Evolutionary conservation across 108 stramenopile species (phyloP), one percentile per base, ranked within the genome.

Genomic region (Pseudonitzschia multistriata): DNA sequence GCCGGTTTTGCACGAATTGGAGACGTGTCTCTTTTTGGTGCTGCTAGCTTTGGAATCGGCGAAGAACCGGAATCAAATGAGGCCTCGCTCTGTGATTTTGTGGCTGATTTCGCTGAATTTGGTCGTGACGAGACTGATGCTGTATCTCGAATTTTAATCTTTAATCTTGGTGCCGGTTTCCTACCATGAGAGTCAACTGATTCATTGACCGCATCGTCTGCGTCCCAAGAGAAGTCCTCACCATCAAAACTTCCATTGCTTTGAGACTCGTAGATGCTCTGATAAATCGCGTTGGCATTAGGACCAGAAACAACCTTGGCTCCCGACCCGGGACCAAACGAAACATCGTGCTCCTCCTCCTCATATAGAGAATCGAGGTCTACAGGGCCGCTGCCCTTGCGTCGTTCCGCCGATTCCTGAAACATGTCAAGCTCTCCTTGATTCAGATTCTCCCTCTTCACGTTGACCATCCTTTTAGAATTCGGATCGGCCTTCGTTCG

Each of bases 281-380:
- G 57, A 33, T 59, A 59, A 30, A 59, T 33, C 28, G 33, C 31
- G 34, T 59, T 59, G 24, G 57, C 57, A 33, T 30, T 14, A 3
- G 31, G n/a, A 59, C 57, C 57, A n/a, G 57, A 59, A 59, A 59
- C 57, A 30, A 59, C 33, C n/a, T 33, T 17, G 21, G n/a, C 28
- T 49, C 52, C 21, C n/a, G 25, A 8, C 25, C 31, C 33, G 17
- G 33, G 47, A 50, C 4, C 10, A 30, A 50, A 49, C 4, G 42
- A 5, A 0, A 33, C 29, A 14, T 30, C 14, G 66, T 49, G 52
- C 31, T 49, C 30, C 36, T 70, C 76, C 53, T 53, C 7, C 33
- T 79, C 78, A 36, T 63, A 74, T 8, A 77, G 24, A 36, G 76
- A 78, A 53, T 83, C 79, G 52, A 81, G 35, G 45, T 81, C 84